These are phyloP conservation scores for Pelagophyceae sp. DNA, from an alignment of 352 stramenopile species.

Conservation along the genomic window DNA sequence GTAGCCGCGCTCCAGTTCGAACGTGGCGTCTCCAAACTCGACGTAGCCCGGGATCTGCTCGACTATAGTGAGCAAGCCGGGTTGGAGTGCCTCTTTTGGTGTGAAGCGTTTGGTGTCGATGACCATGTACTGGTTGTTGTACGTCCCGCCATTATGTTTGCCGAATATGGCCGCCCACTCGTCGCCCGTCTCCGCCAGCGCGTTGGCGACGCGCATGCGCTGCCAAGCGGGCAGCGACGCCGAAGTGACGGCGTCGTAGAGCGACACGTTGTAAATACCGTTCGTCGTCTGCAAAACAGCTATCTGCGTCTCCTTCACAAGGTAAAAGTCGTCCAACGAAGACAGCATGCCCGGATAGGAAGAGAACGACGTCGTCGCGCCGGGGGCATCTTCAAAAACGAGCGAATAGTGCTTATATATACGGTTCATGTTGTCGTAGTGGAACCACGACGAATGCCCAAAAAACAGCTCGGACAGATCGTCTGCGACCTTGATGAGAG, in stretches of 20 bases:
- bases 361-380: constrained; percentile 54
- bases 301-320: constrained; percentile 46
- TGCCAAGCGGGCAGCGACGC: constrained; percentile 56
- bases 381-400: constrained; percentile 35
- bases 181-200: constrained; percentile 41
- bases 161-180: constrained; percentile 47
- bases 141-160: constrained; percentile 38
- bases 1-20: constrained; percentile 49
- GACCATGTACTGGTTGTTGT: constrained; percentile 73
- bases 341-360: constrained; percentile 61
- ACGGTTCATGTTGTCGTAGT: constrained; percentile 58
- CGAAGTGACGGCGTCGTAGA: constrained; percentile 49
- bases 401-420: constrained; percentile 70
- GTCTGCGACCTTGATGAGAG: constrained; percentile 53
- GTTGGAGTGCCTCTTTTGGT: constrained; percentile 38
- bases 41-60: constrained; percentile 60
- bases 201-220: constrained; percentile 44
- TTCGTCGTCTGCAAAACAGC: constrained; percentile 61
- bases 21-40: constrained; percentile 50
- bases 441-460: constrained; percentile 61
- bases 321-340: constrained; percentile 67
- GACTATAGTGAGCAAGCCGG: constrained; percentile 51
- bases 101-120: constrained; percentile 55
- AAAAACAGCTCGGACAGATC: constrained; percentile 54
- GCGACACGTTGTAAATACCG: constrained; percentile 46